phyloP scores from a whole-genome alignment of 805 yeast genomes.

The Candida parachauliodes region DNA sequence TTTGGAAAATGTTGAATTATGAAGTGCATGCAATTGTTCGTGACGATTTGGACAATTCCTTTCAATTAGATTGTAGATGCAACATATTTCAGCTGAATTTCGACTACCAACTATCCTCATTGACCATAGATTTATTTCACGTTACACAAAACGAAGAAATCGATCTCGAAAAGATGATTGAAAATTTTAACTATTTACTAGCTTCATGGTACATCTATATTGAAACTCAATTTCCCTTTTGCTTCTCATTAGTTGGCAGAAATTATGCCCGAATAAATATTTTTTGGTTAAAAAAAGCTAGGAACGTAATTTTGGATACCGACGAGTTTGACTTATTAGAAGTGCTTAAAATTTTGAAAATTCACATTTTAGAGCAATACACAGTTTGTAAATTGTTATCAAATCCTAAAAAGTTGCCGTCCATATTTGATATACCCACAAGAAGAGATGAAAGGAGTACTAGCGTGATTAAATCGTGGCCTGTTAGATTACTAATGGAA shows the following conservation, averaged over 20 bases:
- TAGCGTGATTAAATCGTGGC: slow-evolving; percentile 3
- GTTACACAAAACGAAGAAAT: slow-evolving; percentile 8
- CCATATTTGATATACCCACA: background rate
- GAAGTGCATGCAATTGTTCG: slow-evolving; percentile 8
- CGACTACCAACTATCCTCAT: background rate
- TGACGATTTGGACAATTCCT: slow-evolving; percentile 3
- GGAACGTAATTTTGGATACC: background rate
- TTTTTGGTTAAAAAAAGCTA: slow-evolving; percentile 9
- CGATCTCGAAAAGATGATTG: slow-evolving; percentile 7
- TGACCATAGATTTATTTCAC: slow-evolving; percentile 9
- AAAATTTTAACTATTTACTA: slow-evolving; percentile 20
- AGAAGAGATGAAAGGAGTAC: background rate
- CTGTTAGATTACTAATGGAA: slow-evolving; percentile 1
- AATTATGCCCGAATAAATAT: slow-evolving; percentile 20
- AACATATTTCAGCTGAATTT: slow-evolving; percentile 5
- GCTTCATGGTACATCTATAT: slow-evolving; percentile 22
- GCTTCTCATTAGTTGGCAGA: slow-evolving; percentile 29
- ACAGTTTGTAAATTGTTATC: slow-evolving; percentile 1
- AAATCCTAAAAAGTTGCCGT: background rate
- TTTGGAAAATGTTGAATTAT: slow-evolving; percentile 13
- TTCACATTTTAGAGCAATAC: slow-evolving; percentile 4
- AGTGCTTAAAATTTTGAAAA: slow-evolving; percentile 5
- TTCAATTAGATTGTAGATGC: slow-evolving; percentile 11
- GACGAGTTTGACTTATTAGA: slow-evolving; percentile 2
- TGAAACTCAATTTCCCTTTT: slow-evolving; percentile 26